Percentiles rank a stretch among this genome's conserved stretches.
phyloP scores from a whole-genome alignment of 2,329 filamentous ascomycete genomes.

The Metarhizium album region DNA sequence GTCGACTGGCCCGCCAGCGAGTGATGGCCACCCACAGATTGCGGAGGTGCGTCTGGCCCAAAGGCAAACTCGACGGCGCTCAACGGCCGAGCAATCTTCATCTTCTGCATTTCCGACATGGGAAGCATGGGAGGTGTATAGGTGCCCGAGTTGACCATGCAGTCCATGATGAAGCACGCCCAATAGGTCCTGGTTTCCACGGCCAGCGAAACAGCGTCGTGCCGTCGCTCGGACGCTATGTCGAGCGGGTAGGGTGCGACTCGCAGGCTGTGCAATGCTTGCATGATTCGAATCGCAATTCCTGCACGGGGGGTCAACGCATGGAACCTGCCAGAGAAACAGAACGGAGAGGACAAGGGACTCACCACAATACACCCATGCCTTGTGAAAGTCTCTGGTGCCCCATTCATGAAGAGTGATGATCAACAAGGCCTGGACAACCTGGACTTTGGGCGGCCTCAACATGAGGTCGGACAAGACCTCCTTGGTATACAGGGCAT shows the following conservation, averaged over 20 bases:
- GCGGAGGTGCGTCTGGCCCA: slow-evolving; percentile 16
- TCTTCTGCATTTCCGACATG: slow-evolving; percentile 23
- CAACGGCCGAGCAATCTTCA: slow-evolving; percentile 20
- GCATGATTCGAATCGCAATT: slow-evolving; percentile 29
- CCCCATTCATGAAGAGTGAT: slow-evolving; percentile 32
- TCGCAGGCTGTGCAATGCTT: slow-evolving; percentile 20
- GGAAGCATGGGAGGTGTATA: slow-evolving; percentile 27
- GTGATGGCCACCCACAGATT: slow-evolving; percentile 4
- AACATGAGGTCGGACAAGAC: slow-evolving; percentile 17
- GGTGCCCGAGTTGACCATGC: slow-evolving; percentile 30
- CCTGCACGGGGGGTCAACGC: slow-evolving; percentile 9
- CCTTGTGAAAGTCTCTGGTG: slow-evolving; percentile 28
- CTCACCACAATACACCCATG: slow-evolving; percentile 30
- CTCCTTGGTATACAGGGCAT: slow-evolving; percentile 19
- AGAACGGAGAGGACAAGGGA: not conserved
- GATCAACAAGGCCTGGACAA: slow-evolving; percentile 29
- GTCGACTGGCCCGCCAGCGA: slow-evolving; percentile 3
- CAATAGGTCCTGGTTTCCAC: slow-evolving; percentile 31
- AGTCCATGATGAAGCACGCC: slow-evolving; percentile 35
- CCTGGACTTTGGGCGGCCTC: slow-evolving; percentile 20
- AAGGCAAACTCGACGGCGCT: slow-evolving; percentile 29
- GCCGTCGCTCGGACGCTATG: slow-evolving; percentile 9
- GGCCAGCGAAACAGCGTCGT: slow-evolving; percentile 14
- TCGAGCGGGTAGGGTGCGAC: slow-evolving; percentile 19
- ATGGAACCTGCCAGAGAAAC: not conserved